Percentiles rank a stretch among this genome's conserved stretches.
phyloP scores from a whole-genome alignment of 1,284 basidiomycete species.

The Kwoniella shivajii region DNA sequence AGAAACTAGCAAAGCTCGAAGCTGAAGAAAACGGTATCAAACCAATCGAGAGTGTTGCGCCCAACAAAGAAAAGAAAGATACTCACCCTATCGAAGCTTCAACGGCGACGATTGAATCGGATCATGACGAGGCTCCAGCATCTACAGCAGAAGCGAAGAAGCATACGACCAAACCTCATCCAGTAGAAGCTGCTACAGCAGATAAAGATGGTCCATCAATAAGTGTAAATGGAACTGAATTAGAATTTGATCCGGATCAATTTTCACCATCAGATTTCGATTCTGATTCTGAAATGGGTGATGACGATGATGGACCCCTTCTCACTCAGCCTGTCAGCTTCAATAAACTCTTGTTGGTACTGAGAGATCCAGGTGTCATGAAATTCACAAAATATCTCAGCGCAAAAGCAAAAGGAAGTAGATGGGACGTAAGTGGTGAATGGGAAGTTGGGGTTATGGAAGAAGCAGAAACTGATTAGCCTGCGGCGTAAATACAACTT shows the following conservation, averaged over 20 bases:
- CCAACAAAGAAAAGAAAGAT: conserved; percentile 12
- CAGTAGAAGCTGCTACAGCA: conserved; percentile 11
- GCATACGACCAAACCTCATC: background rate
- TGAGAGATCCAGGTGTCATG: conserved; percentile 92
- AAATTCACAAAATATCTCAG: conserved; percentile 92
- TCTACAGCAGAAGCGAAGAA: too few species aligned
- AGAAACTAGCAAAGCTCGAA: conserved; percentile 42
- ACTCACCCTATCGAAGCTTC: conserved; percentile 3
- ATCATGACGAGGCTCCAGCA: background rate
- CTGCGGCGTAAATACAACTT: conserved; percentile 10
- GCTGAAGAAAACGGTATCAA: background rate
- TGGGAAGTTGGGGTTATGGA: conserved; percentile 69
- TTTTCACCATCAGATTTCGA: conserved; percentile 54
- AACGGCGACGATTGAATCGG: background rate
- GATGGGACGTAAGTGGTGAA: conserved; percentile 88
- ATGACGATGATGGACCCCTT: conserved; percentile 74
- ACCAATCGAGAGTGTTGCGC: conserved; percentile 4
- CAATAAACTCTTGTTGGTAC: conserved; percentile 84
- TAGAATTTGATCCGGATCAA: conserved; percentile 55
- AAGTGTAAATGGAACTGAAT: conserved; percentile 45
- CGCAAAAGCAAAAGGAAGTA: conserved; percentile 76
- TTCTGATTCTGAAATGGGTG: conserved; percentile 60
- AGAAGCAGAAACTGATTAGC: conserved; percentile 53
- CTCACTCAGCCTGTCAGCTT: conserved; percentile 87
- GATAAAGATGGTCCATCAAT: conserved; percentile 30